A percentile compares a stretch with the other conserved stretches of the same genome.
Conservation (phyloP, 257 asterid genomes). For the Penstemon eatonii region DNA sequence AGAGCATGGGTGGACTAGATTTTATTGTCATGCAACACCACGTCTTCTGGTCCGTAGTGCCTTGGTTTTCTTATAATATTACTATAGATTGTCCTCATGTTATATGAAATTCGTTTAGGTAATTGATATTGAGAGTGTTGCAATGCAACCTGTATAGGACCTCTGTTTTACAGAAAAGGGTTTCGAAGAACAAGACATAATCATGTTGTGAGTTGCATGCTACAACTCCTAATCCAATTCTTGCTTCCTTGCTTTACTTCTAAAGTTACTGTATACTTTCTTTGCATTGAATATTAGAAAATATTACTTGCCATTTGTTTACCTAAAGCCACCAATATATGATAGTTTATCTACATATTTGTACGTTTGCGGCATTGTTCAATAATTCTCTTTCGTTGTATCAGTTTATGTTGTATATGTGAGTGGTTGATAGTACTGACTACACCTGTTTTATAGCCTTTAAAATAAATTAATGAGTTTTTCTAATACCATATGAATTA, state of each 20-base stretch:
- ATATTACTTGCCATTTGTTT: background rate
- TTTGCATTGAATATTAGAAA: background rate
- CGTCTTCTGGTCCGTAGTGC: no score
- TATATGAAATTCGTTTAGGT: no score
- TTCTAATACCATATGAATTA: constrained; percentile 23
- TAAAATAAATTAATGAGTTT: constrained; percentile 14
- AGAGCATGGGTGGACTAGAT: no score
- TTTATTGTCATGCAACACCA: no score
- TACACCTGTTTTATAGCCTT: constrained; percentile 22
- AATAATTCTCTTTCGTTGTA: background rate
- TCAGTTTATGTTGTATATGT: background rate
- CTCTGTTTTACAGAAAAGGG: background rate
- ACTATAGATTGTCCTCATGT: no score
- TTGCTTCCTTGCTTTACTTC: background rate
- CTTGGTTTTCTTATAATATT: no score
- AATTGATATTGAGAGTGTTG: no score
- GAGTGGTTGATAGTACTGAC: constrained; percentile 14
- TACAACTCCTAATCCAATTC: no score
- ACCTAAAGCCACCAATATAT: background rate
- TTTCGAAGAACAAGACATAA: background rate
- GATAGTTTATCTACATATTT: background rate
- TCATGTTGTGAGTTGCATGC: background rate
- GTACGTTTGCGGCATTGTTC: background rate
- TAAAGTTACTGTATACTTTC: background rate
- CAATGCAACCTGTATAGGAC: no score